A percentile compares a stretch with the other conserved stretches of the same genome.
phyloP scores from a whole-genome alignment of 176 grass and related monocot genomes.

The Aegilops bicornis region DNA sequence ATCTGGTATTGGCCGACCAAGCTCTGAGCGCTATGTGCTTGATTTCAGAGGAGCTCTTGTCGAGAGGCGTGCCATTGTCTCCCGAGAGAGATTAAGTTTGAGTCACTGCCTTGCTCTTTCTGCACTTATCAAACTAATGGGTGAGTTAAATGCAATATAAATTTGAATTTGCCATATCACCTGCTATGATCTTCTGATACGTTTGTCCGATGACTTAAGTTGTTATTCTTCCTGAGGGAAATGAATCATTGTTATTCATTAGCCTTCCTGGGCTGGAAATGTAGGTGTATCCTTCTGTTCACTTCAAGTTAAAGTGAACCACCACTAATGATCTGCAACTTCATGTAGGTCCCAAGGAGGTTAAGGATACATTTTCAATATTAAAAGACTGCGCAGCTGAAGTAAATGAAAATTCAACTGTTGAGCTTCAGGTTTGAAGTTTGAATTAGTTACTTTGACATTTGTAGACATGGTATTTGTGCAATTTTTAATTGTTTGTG shows the following conservation, averaged over 20 bases:
- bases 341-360: conserved; percentile 72
- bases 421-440: conserved; percentile 84
- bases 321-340: conserved; percentile 28
- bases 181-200: neutral
- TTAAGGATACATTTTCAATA: conserved; percentile 73
- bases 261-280: neutral
- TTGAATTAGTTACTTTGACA: conserved; percentile 27
- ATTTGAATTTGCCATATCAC: conserved; percentile 1
- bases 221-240: neutral
- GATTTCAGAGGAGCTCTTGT: conserved; percentile 90
- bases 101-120: conserved; percentile 96
- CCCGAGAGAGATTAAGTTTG: conserved; percentile 84
- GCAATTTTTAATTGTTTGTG: neutral
- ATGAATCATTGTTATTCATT: conserved; percentile 16
- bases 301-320: neutral
- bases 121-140: conserved; percentile 64
- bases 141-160: conserved; percentile 44
- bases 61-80: conserved; percentile 82
- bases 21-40: conserved; percentile 74
- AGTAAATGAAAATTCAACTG: conserved; percentile 55
- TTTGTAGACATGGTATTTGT: conserved; percentile 28
- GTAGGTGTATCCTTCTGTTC: conserved; percentile 12
- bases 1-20: conserved; percentile 70
- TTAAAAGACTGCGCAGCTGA: conserved; percentile 82
- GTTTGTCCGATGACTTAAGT: neutral